Base-by-base conservation (phyloP, 1,284 basidiomycete genomes). In the Xanthoconium separans region DNA sequence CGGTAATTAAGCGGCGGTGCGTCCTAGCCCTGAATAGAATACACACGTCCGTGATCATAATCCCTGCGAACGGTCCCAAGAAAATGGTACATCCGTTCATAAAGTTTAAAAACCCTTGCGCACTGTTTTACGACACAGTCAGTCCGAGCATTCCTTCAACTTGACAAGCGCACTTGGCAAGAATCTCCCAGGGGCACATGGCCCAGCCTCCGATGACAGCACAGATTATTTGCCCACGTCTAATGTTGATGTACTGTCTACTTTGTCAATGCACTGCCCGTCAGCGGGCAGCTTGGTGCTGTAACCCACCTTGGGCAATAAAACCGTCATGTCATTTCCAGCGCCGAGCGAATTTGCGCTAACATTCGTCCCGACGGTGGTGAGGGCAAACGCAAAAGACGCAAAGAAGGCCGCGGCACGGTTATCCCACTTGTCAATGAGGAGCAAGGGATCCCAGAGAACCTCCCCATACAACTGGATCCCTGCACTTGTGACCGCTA, bases 41-140 rank as follows among this genome's bases (percentile, higher is more conserved):
- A 71, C 82, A 61, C 59, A 88, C 85, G 65, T 89, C 87, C n/a
- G 79, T 77, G 27, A 85, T 71, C 84, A 89, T 89, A 51, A 89
- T 82, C 36, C 83, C 87, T 31, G 86, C 84, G 61, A 89, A 85
- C 6, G 87, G 87, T 1, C 87, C 87, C 33, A 89, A 69, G 67
- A 89, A 87, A 16, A 89, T 81, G 0, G 86, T 83, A 61, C 87
- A 89, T 13, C 86, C 87, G 29, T 78, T 80, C 83, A 88, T 86
- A 63, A 82, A 82, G 48, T 59, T 69, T 60, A 83, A 58, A 62
- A 83, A 83, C 2, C 77, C 74, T 56, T 73, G 55, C 7, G 83
- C 69, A 40, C 79, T 77, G 43, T 68, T 54, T 7, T 51, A 18
- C 42, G 8, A 29, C 22, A 45, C 4, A 15, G 24, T 58, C 29